Evolutionary conservation across 2,329 filamentous ascomycete genomes (phyloP).

Genomic region (Sporothrix brunneoviolacea): DNA sequence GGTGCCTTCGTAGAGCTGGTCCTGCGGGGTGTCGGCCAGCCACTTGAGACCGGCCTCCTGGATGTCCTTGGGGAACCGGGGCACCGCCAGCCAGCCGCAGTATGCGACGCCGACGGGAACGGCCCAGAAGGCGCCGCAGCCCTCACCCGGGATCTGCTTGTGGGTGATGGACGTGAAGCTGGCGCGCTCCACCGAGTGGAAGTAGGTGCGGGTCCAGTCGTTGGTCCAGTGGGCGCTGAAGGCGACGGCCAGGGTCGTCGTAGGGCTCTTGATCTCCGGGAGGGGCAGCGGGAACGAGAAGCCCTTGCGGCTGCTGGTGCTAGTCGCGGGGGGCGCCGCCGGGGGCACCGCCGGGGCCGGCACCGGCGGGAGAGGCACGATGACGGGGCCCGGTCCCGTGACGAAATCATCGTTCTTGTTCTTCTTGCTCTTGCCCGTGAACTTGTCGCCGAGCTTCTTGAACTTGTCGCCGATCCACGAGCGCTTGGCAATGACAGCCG

Average conservation of each 20-base stretch:
- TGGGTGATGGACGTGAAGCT: slow-evolving; percentile 12
- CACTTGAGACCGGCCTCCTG: slow-evolving; percentile 4
- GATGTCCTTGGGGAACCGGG: slow-evolving; percentile 7
- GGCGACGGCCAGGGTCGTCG: not conserved
- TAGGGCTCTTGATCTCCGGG: slow-evolving; percentile 1
- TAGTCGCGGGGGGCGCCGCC: not conserved
- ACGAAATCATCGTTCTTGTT: too few relatives aligned
- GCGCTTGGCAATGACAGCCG: not conserved
- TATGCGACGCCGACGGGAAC: slow-evolving; percentile 13
- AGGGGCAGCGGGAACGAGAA: not conserved
- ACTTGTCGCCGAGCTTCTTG: not conserved
- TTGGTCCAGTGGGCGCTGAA: slow-evolving; percentile 12
- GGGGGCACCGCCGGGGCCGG: too few relatives aligned
- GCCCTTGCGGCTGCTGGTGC: not conserved
- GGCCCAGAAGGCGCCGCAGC: slow-evolving; percentile 19
- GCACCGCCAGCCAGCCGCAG: slow-evolving; percentile 15
- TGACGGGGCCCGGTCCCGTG: too few relatives aligned
- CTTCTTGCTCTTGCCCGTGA: too few relatives aligned
- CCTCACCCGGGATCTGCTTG: slow-evolving; percentile 16
- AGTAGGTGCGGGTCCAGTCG: slow-evolving; percentile 15
- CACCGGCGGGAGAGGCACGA: too few relatives aligned
- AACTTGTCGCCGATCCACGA: not conserved
- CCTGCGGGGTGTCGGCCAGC: not conserved
- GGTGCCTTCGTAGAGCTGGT: slow-evolving; percentile 5
- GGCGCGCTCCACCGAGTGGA: slow-evolving; percentile 9